phyloP scores from a whole-genome alignment of 129 eudicot genomes.

The Cynara cardunculus region DNA sequence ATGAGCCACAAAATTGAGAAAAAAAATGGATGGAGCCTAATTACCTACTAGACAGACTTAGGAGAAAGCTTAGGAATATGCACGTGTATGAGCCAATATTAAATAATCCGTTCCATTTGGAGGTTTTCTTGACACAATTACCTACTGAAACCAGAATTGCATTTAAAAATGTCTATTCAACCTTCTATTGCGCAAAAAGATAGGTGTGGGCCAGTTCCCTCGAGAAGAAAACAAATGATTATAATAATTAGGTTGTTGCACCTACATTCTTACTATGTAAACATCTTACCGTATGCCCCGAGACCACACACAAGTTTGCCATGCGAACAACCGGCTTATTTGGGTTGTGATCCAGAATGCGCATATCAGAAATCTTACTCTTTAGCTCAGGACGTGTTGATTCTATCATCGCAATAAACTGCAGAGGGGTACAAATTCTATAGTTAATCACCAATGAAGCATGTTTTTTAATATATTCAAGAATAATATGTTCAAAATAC shows the following conservation, averaged over 20 bases:
- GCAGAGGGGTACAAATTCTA: conserved; percentile 18
- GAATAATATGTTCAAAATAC: conserved; percentile 1
- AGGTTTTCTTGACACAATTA: neutral
- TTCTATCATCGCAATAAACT: conserved; percentile 72
- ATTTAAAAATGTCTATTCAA: neutral
- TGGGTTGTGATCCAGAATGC: conserved; percentile 84
- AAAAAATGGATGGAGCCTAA: neutral
- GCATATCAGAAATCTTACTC: conserved; percentile 63
- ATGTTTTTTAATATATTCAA: neutral
- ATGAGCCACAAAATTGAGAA: no score
- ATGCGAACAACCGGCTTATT: conserved; percentile 93
- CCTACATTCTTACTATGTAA: neutral
- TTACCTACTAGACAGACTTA: neutral
- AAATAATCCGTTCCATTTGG: neutral
- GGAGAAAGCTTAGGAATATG: neutral
- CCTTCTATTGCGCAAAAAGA: neutral
- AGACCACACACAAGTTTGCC: conserved; percentile 99
- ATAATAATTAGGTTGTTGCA: neutral
- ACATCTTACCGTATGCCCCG: conserved; percentile 82
- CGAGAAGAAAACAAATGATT: neutral
- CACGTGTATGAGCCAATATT: neutral
- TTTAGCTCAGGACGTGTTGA: conserved; percentile 82
- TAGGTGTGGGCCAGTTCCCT: neutral
- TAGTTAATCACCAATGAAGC: conserved; percentile 5
- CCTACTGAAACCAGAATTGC: neutral